These are phyloP conservation scores for Spizellomyces sp. DNA, from an alignment of 192 early-diverging fungal species.

Conservation along the genomic window DNA sequence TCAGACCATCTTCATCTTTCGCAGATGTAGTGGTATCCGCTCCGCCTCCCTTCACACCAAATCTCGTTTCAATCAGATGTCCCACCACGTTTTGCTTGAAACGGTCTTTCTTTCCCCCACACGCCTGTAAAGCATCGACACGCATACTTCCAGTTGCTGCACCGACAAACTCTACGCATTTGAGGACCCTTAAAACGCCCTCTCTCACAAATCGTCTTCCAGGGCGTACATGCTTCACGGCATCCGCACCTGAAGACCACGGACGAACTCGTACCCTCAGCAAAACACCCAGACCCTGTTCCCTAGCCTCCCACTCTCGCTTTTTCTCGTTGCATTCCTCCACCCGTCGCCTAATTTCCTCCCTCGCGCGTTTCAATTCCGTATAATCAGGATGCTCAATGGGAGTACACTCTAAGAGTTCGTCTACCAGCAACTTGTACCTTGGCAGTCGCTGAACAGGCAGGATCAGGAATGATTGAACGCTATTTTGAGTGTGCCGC, in stretches of 20 bases:
- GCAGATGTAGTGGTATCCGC: background rate
- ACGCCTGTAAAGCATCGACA: conserved; percentile 20
- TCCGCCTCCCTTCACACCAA: conserved; percentile 11
- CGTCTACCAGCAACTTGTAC: conserved; percentile 86
- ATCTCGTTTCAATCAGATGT: conserved; percentile 31
- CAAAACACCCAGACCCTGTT: conserved; percentile 29
- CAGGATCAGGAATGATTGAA: conserved; percentile 83
- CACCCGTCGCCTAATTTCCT: conserved; percentile 68
- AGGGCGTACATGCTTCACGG: conserved; percentile 18
- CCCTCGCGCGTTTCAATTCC: conserved; percentile 67
- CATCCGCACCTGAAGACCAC: conserved; percentile 24
- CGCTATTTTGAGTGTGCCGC: conserved; percentile 75
- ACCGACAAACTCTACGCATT: conserved; percentile 38
- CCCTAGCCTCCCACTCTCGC: conserved; percentile 64
- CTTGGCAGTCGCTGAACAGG: conserved; percentile 94
- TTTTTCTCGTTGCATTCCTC: conserved; percentile 87
- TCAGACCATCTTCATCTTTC: background rate
- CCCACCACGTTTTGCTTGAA: conserved; percentile 13
- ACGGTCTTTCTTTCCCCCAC: conserved; percentile 31
- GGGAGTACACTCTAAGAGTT: conserved; percentile 80
- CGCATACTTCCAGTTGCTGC: conserved; percentile 10
- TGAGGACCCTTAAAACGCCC: conserved; percentile 32
- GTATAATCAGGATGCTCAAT: conserved; percentile 77
- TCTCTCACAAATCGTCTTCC: conserved; percentile 37
- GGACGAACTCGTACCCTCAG: conserved; percentile 19